phyloP scores from a whole-genome alignment of 2,329 filamentous ascomycete genomes.

The Aureobasidium sp. region DNA sequence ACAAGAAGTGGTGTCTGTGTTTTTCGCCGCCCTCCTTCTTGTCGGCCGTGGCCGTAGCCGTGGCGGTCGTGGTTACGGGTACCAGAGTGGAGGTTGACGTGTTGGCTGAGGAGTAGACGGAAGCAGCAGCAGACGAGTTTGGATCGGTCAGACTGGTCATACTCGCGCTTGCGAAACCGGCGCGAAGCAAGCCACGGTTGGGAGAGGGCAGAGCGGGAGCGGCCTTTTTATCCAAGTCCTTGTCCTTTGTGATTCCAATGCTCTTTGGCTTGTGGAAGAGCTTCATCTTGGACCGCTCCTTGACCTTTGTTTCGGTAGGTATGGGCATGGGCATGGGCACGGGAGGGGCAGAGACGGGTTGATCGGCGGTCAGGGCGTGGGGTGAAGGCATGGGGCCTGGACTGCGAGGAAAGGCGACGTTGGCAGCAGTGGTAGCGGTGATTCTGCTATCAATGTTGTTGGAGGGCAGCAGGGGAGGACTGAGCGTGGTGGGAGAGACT shows the following conservation, averaged over 20 bases:
- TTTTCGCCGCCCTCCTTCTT: slow-evolving; percentile 69
- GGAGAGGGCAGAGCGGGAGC: slow-evolving; percentile 66
- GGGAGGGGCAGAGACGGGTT: slow-evolving; percentile 28
- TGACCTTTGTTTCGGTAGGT: slow-evolving; percentile 49
- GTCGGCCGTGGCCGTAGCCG: slow-evolving; percentile 45
- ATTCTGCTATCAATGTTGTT: slow-evolving; percentile 23
- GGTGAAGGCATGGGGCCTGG: slow-evolving; percentile 37
- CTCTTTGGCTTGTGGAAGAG: slow-evolving; percentile 72
- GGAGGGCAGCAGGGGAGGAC: neutral
- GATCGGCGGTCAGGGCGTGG: slow-evolving; percentile 12
- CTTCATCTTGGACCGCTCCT: slow-evolving; percentile 73
- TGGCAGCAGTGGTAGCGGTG: slow-evolving; percentile 65
- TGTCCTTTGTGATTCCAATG: slow-evolving; percentile 63
- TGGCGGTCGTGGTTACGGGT: slow-evolving; percentile 37
- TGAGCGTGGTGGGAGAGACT: slow-evolving; percentile 5
- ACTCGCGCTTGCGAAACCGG: slow-evolving; percentile 60
- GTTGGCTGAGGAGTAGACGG: slow-evolving; percentile 68
- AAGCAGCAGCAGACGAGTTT: slow-evolving; percentile 40
- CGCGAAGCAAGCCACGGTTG: slow-evolving; percentile 51
- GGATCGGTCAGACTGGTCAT: slow-evolving; percentile 63
- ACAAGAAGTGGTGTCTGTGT: slow-evolving; percentile 69
- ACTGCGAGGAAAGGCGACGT: slow-evolving; percentile 64
- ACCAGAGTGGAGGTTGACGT: slow-evolving; percentile 70
- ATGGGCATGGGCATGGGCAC: slow-evolving; percentile 22
- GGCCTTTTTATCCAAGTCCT: slow-evolving; percentile 48